A percentile compares a stretch with the other conserved stretches of the same genome.
Evolutionary conservation across 257 asterid species (phyloP).

Genomic region (Nicotiana tabacum): DNA sequence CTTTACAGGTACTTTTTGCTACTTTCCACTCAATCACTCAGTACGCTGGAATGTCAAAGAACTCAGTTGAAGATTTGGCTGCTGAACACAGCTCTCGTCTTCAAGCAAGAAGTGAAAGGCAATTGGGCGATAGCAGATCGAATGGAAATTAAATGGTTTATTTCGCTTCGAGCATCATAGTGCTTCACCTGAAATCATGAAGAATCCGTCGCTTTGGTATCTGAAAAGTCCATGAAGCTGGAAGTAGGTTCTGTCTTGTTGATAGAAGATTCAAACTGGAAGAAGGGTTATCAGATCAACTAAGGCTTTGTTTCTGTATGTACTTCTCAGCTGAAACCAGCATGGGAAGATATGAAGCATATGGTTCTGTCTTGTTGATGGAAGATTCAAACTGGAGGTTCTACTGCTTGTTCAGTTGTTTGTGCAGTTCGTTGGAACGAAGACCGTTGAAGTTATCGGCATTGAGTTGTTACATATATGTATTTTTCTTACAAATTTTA

Average conservation of each 20-base stretch:
- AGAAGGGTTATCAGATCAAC: constrained; percentile 56
- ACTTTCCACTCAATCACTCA: constrained; percentile 69
- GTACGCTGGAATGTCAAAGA: constrained; percentile 48
- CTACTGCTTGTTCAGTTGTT: not conserved
- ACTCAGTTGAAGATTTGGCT: constrained; percentile 82
- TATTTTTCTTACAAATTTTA: not conserved
- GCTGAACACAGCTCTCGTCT: constrained; percentile 91
- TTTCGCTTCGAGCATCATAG: constrained; percentile 59
- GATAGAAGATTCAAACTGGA: constrained; percentile 70
- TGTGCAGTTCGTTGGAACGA: not conserved
- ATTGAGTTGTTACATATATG: not conserved
- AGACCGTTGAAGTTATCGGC: not conserved
- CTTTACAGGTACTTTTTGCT: constrained; percentile 83
- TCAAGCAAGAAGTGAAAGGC: constrained; percentile 82
- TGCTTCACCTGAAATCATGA: constrained; percentile 91
- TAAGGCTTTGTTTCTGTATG: constrained; percentile 2
- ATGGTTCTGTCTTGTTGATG: too few relatives aligned
- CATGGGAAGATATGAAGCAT: too few relatives aligned
- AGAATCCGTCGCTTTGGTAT: constrained; percentile 5
- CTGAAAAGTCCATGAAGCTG: not conserved
- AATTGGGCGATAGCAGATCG: constrained; percentile 47
- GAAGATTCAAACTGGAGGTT: not conserved
- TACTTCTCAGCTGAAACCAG: not conserved
- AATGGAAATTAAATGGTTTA: constrained; percentile 48
- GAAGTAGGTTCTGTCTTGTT: constrained; percentile 64